phyloP scores from a whole-genome alignment of 2,329 filamentous ascomycete genomes.

The Diaporthe caulivora region DNA sequence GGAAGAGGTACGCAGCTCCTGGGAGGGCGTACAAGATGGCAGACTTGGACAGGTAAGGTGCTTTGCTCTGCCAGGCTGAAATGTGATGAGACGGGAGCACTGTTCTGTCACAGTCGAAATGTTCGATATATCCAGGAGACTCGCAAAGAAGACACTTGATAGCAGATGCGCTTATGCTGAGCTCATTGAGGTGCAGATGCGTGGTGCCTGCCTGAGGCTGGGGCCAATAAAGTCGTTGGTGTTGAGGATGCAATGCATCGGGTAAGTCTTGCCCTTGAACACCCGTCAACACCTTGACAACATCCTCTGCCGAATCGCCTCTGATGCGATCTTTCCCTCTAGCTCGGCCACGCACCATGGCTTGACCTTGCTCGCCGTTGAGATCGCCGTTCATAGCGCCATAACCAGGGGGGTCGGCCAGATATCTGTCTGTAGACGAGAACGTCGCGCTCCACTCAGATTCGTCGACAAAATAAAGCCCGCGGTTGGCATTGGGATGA shows the following conservation, averaged over 20 bases:
- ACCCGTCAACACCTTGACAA: constrained; percentile 32
- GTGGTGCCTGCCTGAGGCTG: constrained; percentile 55
- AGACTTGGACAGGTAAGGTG: constrained; percentile 46
- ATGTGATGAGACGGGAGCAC: constrained; percentile 49
- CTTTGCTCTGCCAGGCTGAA: constrained; percentile 34
- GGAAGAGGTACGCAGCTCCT: constrained; percentile 60
- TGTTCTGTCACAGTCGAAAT: constrained; percentile 61
- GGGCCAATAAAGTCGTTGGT: constrained; percentile 19
- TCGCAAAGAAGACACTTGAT: constrained; percentile 57
- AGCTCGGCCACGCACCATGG: constrained; percentile 1
- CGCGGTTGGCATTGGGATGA: constrained; percentile 50
- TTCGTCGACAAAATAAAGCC: constrained; percentile 60
- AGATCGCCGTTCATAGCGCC: constrained; percentile 30
- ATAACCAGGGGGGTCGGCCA: constrained; percentile 62
- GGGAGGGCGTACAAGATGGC: constrained; percentile 57
- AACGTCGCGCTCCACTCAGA: constrained; percentile 59
- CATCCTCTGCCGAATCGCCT: constrained; percentile 32
- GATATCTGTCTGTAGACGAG: constrained; percentile 60
- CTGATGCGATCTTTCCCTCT: constrained; percentile 30
- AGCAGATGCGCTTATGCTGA: constrained; percentile 58
- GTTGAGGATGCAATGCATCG: constrained; percentile 28
- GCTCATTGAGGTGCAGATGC: constrained; percentile 66
- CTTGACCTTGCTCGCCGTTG: background rate
- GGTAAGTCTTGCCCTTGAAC: constrained; percentile 9
- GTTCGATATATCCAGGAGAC: constrained; percentile 61